Percentiles rank a stretch among this genome's conserved stretches.
phyloP scores from a whole-genome alignment of 2,329 filamentous ascomycete genomes.

The Fusarium sp. region DNA sequence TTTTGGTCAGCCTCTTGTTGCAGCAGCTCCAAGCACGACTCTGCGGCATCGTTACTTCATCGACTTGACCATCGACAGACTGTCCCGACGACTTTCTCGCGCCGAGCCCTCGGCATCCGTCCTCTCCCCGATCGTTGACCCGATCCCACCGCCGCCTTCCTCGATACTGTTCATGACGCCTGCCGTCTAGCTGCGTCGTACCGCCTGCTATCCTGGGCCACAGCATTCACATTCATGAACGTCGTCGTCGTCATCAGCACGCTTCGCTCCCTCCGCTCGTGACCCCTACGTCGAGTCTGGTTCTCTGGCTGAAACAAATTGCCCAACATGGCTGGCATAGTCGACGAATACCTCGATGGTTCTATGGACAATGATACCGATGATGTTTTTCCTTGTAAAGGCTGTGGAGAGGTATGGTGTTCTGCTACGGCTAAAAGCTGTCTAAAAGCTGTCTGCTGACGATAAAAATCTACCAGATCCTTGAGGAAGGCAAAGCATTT shows the following conservation, averaged over 20 bases:
- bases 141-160: constrained; percentile 24
- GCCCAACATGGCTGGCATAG: constrained; percentile 62
- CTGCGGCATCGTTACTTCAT: constrained; percentile 38
- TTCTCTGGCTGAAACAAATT: constrained; percentile 25
- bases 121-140: constrained; percentile 27
- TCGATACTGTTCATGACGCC: constrained; percentile 45
- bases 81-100: constrained; percentile 31
- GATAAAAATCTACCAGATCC: constrained; percentile 72
- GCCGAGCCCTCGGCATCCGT: constrained; percentile 26
- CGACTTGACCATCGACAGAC: constrained; percentile 30
- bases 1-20: constrained; percentile 35
- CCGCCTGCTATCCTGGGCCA: constrained; percentile 42
- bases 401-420: constrained; percentile 85
- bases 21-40: constrained; percentile 40
- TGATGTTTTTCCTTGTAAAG: constrained; percentile 91
- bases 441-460: constrained; percentile 36
- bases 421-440: background rate
- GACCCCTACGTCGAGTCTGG: constrained; percentile 20
- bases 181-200: constrained; percentile 42
- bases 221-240: constrained; percentile 41
- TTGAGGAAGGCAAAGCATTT: constrained; percentile 98
- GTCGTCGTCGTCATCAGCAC: constrained; percentile 28
- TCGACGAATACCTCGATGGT: constrained; percentile 75
- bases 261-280: constrained; percentile 28
- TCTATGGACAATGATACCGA: constrained; percentile 84